Percentiles rank a stretch among this genome's conserved stretches.
Evolutionary conservation across 1,284 basidiomycete genomes (phyloP).

Genomic region (Puccinia horiana): DNA sequence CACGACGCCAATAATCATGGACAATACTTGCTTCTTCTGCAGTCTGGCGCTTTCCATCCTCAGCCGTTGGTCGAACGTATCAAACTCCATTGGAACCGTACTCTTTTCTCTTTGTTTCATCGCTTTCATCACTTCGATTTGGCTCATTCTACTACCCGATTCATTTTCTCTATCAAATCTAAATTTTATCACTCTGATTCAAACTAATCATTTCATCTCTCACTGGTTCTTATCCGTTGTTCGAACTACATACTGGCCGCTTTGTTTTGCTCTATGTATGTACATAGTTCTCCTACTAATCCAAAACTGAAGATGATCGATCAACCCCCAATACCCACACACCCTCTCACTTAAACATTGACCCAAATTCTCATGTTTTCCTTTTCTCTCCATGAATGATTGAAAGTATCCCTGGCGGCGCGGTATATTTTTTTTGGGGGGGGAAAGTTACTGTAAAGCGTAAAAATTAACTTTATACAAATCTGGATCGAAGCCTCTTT

Average conservation of each 20-base stretch:
- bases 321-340: too few species aligned
- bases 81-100: conserved; percentile 16
- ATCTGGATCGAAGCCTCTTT: conserved; percentile 38
- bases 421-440: neutral
- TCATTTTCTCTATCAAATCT: conserved; percentile 6
- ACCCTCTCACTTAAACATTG: too few species aligned
- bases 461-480: conserved; percentile 39
- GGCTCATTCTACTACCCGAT: neutral
- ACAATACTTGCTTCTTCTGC: neutral
- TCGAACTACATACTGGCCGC: too few species aligned
- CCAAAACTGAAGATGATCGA: too few species aligned
- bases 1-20: too few species aligned
- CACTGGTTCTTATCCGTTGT: too few species aligned
- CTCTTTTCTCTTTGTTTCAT: neutral
- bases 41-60: neutral
- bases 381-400: too few species aligned
- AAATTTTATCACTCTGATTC: conserved; percentile 14
- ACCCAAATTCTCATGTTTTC: too few species aligned
- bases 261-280: too few species aligned
- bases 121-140: conserved; percentile 16
- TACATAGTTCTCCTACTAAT: too few species aligned
- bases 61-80: conserved; percentile 1
- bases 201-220: neutral
- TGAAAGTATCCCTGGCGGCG: too few species aligned
- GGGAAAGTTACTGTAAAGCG: conserved; percentile 22